phyloP scores from a whole-genome alignment of 2,329 filamentous ascomycete genomes.

The Huntiella abstrusa region DNA sequence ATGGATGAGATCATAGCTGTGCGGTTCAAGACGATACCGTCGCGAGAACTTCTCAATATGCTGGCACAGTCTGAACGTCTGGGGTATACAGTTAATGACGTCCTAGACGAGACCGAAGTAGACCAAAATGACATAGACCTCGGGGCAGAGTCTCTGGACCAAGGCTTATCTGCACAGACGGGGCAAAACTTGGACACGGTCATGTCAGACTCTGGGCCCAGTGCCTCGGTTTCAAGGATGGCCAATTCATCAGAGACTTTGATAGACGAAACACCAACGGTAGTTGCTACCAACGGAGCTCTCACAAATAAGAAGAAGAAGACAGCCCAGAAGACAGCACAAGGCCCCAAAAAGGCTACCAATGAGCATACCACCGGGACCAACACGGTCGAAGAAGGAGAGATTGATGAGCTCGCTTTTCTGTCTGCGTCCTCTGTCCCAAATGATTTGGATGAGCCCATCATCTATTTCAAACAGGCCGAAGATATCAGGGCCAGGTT shows the following conservation, averaged over 20 bases:
- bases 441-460: not conserved
- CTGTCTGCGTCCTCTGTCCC: not conserved
- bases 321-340: no score
- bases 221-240: no score
- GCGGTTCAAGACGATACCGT: slow-evolving; percentile 33
- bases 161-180: no score
- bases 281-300: no score
- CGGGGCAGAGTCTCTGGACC: not conserved
- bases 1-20: slow-evolving; percentile 32
- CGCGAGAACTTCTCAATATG: slow-evolving; percentile 35
- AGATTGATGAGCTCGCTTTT: no score
- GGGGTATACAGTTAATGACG: slow-evolving; percentile 23
- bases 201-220: no score
- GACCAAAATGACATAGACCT: slow-evolving; percentile 23
- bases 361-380: not conserved
- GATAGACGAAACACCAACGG: no score
- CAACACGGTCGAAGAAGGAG: not conserved
- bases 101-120: slow-evolving; percentile 1
- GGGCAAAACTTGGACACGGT: no score
- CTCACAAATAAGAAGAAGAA: no score
- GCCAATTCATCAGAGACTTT: no score
- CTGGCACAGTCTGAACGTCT: slow-evolving; percentile 37
- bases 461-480: not conserved
- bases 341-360: not conserved
- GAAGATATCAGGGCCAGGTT: not conserved